phyloP scores from a whole-genome alignment of 495 filamentous ascomycete species.

The Penicillium macrosclerotiorum region DNA sequence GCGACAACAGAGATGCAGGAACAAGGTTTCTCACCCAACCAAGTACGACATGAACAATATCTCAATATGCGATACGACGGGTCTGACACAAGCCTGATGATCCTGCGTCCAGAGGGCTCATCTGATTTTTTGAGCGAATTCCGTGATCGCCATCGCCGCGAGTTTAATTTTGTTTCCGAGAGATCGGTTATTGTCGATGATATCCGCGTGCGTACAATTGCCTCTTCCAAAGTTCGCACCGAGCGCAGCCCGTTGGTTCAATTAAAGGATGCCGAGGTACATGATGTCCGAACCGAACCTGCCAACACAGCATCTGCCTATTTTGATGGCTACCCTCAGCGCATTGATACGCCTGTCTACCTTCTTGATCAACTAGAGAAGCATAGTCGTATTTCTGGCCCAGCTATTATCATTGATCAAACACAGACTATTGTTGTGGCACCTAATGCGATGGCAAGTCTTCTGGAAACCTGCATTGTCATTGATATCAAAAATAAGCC shows the following conservation, averaged over 20 bases:
- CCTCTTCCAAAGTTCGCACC: conserved; percentile 39
- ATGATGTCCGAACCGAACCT: conserved; percentile 25
- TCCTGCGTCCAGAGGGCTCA: conserved; percentile 39
- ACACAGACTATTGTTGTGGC: conserved; percentile 96
- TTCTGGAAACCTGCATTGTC: conserved; percentile 45
- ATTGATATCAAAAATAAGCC: conserved; percentile 51
- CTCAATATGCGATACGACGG: conserved; percentile 55
- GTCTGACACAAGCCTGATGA: conserved; percentile 53
- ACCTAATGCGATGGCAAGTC: conserved; percentile 61
- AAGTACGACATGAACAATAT: conserved; percentile 49
- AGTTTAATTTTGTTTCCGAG: conserved; percentile 54
- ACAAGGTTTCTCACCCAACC: conserved; percentile 38
- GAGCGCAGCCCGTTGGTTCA: conserved; percentile 43
- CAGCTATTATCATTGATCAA: conserved; percentile 88
- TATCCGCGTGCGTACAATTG: conserved; percentile 49
- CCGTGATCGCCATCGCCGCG: conserved; percentile 44
- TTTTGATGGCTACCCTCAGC: conserved; percentile 60
- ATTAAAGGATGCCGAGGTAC: conserved; percentile 30
- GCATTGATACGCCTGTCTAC: conserved; percentile 81
- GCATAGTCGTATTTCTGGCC: conserved; percentile 76
- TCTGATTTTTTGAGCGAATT: conserved; percentile 45
- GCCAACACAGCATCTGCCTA: conserved; percentile 41
- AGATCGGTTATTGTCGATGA: conserved; percentile 52
- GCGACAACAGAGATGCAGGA: conserved; percentile 38
- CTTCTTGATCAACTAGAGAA: conserved; percentile 74